Base-by-base conservation (phyloP, 805 yeast species). In the Kregervanrija pseudodelftensis region DNA sequence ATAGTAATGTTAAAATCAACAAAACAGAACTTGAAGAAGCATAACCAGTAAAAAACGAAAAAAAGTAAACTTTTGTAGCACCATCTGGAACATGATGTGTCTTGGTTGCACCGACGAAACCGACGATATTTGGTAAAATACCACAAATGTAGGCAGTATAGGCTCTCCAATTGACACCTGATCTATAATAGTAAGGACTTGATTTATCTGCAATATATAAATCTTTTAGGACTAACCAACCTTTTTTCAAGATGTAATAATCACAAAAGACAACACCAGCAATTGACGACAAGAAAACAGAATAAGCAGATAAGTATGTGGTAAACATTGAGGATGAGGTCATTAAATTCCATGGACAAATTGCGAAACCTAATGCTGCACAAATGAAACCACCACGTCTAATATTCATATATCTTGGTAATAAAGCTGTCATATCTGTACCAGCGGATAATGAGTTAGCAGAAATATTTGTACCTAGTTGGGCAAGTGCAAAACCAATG, bases 121-220 rank as follows among this genome's bases (percentile, higher is more conserved):
- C 96, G 15, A 84, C 84, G 57, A 88, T 81, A 56, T 87, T 88
- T 39, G 95, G 93, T 33, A 79, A 68, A 47, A 89, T 81, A 44
- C 95, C 95, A 52, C 81, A 72, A 51, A 88, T 61, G 60, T 88
- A 88, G 1, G 95, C 93, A 31, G 72, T 77, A 52, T 77, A 80
- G 2, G 91, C 96, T 61, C 95, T 73, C 93, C 95, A 85, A 60
- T 87, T 86, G 62, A 77, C 54, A 35, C 96, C 96, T 30, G 56
- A 64, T 55, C 75, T 73, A 65, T 76, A 87, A 65, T 73, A 74
- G 66, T 88, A 89, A 8, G 71, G 58, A 31, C 67, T 65, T 5
- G 64, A 60, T 12, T 61, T 63, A 51, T 58, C 55, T 36, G 72
- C 75, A 22, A 74, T 54, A 65, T 82, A 89, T 51, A 89, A 67